Conservation (phyloP, 352 stramenopile species). For the Detonula confervacea region DNA sequence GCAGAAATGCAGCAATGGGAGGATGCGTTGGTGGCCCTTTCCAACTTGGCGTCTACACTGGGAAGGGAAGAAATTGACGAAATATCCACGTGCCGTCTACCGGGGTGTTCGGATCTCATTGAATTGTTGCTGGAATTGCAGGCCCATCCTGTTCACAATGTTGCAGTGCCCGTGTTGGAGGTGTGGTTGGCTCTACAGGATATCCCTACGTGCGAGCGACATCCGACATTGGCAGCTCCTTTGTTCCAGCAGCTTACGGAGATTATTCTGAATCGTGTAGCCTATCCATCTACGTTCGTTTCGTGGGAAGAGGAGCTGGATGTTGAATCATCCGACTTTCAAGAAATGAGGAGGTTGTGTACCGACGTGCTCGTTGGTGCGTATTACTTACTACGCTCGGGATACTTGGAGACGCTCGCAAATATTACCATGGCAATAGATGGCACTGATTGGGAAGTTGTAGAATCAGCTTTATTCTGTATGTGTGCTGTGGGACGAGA, state of each 20-base stretch:
- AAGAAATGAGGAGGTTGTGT: slow-evolving; percentile 60
- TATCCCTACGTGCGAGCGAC: slow-evolving; percentile 49
- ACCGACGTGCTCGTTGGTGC: slow-evolving; percentile 59
- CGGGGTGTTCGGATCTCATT: slow-evolving; percentile 46
- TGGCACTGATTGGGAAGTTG: slow-evolving; percentile 50
- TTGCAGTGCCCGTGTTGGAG: slow-evolving; percentile 55
- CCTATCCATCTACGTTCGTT: slow-evolving; percentile 49
- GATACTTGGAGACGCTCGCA: slow-evolving; percentile 53
- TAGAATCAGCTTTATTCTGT: slow-evolving; percentile 56
- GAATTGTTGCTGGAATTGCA: slow-evolving; percentile 61
- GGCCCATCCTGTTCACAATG: slow-evolving; percentile 47
- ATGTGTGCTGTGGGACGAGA: slow-evolving; percentile 53
- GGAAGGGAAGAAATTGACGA: slow-evolving; percentile 64
- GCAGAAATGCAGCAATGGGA: slow-evolving; percentile 38
- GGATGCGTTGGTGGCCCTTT: slow-evolving; percentile 51
- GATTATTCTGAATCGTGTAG: slow-evolving; percentile 41
- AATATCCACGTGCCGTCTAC: slow-evolving; percentile 29
- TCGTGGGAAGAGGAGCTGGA: slow-evolving; percentile 66
- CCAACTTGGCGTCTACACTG: slow-evolving; percentile 51
- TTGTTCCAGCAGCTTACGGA: slow-evolving; percentile 55
- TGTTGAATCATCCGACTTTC: slow-evolving; percentile 63
- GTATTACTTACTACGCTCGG: slow-evolving; percentile 59
- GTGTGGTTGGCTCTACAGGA: slow-evolving; percentile 73
- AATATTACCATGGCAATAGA: slow-evolving; percentile 28
- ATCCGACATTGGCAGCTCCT: slow-evolving; percentile 34